Evolutionary conservation across 495 filamentous ascomycete species (phyloP).

Genomic region (Penicillium cinerascens): DNA sequence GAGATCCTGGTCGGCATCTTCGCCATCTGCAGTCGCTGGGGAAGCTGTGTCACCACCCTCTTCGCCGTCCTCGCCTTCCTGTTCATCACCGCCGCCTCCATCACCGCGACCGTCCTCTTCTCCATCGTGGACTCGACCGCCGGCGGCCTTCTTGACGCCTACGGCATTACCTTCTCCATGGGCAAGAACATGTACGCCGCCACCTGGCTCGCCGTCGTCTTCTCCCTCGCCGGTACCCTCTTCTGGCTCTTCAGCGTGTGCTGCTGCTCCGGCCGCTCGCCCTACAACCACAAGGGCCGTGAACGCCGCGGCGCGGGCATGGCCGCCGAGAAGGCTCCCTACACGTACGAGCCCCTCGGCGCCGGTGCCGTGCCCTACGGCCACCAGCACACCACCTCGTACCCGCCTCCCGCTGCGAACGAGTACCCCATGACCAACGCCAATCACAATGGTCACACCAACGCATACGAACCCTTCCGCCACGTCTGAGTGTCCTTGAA

Average conservation of each 20-base stretch:
- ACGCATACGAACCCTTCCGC: constrained; percentile 46
- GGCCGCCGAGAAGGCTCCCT: constrained; percentile 48
- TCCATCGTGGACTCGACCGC: constrained; percentile 55
- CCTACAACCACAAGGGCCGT: constrained; percentile 39
- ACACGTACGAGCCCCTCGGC: constrained; percentile 49
- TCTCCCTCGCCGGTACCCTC: constrained; percentile 64
- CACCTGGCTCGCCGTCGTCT: constrained; percentile 76
- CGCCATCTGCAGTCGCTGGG: constrained; percentile 64
- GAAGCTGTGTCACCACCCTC: constrained; percentile 74
- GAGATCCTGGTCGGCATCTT: constrained; percentile 68
- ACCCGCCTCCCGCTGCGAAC: constrained; percentile 21
- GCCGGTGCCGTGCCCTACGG: constrained; percentile 22
- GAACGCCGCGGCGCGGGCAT: constrained; percentile 21
- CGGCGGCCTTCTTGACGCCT: constrained; percentile 58
- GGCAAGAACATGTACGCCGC: constrained; percentile 64
- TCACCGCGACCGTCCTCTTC: constrained; percentile 60
- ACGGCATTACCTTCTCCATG: constrained; percentile 60
- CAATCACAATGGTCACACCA: constrained; percentile 18
- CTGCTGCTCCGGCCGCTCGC: constrained; percentile 73
- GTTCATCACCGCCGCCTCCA: constrained; percentile 53
- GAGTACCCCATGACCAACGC: constrained; percentile 22
- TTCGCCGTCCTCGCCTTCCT: constrained; percentile 59
- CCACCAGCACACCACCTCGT: constrained; percentile 27
- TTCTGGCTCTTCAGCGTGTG: constrained; percentile 92
- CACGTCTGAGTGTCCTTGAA: constrained; percentile 31